phyloP scores from a whole-genome alignment of 441 rosid species.

The Theobroma grandiflorum region DNA sequence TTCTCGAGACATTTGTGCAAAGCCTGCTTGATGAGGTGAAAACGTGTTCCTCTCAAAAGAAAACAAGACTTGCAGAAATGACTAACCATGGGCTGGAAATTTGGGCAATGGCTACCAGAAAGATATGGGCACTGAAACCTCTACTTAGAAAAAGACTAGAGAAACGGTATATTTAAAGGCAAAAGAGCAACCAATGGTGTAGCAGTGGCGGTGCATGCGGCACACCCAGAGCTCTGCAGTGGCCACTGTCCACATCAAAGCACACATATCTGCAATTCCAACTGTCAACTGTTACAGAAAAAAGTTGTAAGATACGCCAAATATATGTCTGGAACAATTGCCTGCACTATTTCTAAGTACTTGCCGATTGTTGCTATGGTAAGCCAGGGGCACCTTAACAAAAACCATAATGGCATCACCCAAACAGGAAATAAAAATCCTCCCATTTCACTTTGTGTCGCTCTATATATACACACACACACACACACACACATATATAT shows the following conservation, averaged over 20 bases:
- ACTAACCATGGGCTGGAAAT: too few species aligned
- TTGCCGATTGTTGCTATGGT: too few species aligned
- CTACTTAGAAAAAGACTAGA: not conserved
- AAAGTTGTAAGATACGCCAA: too few species aligned
- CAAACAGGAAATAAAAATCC: too few species aligned
- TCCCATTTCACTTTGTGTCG: too few species aligned
- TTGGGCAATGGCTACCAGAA: too few species aligned
- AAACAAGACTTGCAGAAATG: not conserved
- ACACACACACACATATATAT: too few species aligned
- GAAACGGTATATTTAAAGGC: not conserved
- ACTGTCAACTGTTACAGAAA: constrained; percentile 12
- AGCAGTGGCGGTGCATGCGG: constrained; percentile 38
- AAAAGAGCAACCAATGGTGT: constrained; percentile 21
- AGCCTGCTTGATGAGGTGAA: not conserved
- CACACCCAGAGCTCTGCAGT: not conserved
- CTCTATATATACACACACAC: too few species aligned
- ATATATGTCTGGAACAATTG: too few species aligned
- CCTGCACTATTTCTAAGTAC: too few species aligned
- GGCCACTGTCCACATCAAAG: constrained; percentile 18
- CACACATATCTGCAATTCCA: not conserved
- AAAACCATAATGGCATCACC: too few species aligned
- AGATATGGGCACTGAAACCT: not conserved
- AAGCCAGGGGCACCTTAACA: too few species aligned
- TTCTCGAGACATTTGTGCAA: not conserved
- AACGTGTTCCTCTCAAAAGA: not conserved